Evolutionary conservation across 116 monocot species (phyloP), one percentile per base, ranked within the genome.

Genomic region (Zostera marina): DNA sequence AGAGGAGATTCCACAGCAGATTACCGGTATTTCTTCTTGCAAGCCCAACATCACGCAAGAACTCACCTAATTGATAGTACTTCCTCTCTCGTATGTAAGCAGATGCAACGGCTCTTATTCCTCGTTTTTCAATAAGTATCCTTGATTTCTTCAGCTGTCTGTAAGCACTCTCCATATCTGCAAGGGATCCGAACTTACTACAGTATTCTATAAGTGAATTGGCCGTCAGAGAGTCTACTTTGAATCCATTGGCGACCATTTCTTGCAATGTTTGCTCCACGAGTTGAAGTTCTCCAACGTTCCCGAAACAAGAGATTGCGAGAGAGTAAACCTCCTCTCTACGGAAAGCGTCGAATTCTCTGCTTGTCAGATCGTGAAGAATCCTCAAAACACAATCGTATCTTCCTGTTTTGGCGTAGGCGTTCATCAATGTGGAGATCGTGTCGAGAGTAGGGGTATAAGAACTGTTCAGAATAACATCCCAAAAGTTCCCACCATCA

Each of bases 1-100:
- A 64, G 17, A 80, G 70, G 11, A 85, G 68, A 62, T 96, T 96
- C 96, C 96, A 96, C 7, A 96, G 68, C 19, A 96, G 84, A 74
- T 85, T 96, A 14, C 89, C 96, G 17, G 21, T 58, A 21, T 88
- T 88, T 16, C 82, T 60, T 63, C 96, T 55, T 8, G 70, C 52
- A 43, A 96, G 89, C 9, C 89, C 89, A 40, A 89, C 77, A 71
- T 89, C 85, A 40, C 70, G 71, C 21, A 85, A 32, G 42, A 96
- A 96, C 48, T 89, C 85, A 19, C 90, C 83, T 38, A 96, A 62
- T 52, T 58, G 67, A 46, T 85, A 83, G 54, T 71, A 89, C 61
- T 85, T 83, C 72, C 76, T 70, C 42, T 61, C 17, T 3, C 47
- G 62, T 57, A 89, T 81, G 46, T 96, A 96, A 8, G 82, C 80